phyloP scores from a whole-genome alignment of 768 basidiomycete species.

The Calocera cornea region DNA sequence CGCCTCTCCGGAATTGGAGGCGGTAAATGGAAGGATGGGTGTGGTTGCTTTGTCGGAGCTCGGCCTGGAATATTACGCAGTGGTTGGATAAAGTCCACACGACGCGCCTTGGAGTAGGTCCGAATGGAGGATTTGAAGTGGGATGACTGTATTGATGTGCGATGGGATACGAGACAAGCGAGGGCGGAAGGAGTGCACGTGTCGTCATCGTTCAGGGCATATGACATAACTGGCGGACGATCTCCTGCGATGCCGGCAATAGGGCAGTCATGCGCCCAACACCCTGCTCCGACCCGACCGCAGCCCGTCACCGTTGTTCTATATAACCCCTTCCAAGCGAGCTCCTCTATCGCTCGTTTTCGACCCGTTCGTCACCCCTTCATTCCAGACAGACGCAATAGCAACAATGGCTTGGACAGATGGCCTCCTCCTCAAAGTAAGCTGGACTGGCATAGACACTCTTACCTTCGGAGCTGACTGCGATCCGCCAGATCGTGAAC shows the following conservation, averaged over 20 bases:
- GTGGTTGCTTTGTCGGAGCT: too few relatives aligned
- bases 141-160: neutral
- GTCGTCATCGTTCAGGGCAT: neutral
- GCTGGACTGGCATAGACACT: neutral
- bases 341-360: neutral
- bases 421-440: conserved; percentile 66
- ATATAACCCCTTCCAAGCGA: neutral
- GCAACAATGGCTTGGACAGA: conserved; percentile 48
- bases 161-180: neutral
- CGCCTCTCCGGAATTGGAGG: too few relatives aligned
- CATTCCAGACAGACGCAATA: neutral
- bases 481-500: conserved; percentile 39
- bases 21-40: too few relatives aligned
- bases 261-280: neutral
- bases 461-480: neutral
- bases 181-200: neutral
- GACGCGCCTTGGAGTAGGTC: neutral
- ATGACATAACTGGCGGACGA: neutral
- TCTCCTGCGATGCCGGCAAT: neutral
- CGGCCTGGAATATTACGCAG: too few relatives aligned
- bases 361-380: neutral
- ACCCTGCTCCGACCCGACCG: neutral
- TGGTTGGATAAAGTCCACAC: too few relatives aligned
- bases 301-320: neutral
- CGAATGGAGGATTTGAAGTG: neutral